Evolutionary conservation across 495 filamentous ascomycete genomes (phyloP).

Genomic region (Hypoxylon fragiforme): DNA sequence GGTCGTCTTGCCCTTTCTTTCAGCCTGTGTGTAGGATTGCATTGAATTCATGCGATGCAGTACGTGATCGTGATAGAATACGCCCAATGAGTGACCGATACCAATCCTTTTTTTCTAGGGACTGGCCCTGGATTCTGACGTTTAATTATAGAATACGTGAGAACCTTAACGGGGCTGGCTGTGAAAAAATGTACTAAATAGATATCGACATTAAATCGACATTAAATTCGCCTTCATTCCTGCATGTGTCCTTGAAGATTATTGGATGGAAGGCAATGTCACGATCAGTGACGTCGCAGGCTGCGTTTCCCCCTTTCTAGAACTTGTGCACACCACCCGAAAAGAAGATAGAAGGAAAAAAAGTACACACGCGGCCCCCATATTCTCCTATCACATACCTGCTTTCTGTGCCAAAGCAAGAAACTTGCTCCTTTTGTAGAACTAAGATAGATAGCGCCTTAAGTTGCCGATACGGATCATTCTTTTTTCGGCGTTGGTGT

Average conservation of each 20-base stretch:
- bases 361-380: constrained; percentile 12
- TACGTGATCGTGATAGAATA: constrained; percentile 8
- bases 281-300: constrained; percentile 28
- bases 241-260: constrained; percentile 19
- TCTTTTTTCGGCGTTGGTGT: background rate
- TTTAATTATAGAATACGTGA: constrained; percentile 8
- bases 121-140: constrained; percentile 9
- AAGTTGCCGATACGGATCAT: background rate
- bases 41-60: constrained; percentile 33
- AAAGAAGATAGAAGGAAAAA: too few species aligned
- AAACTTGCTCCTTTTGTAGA: constrained; percentile 5
- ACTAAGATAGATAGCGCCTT: background rate
- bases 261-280: constrained; percentile 22
- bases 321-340: constrained; percentile 9
- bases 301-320: constrained; percentile 20
- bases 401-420: constrained; percentile 9
- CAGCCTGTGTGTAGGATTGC: constrained; percentile 31
- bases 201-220: background rate
- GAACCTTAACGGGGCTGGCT: constrained; percentile 2
- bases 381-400: constrained; percentile 7
- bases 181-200: background rate
- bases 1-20: constrained; percentile 26
- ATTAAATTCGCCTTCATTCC: background rate
- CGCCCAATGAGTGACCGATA: constrained; percentile 16
- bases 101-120: constrained; percentile 4